Conservation (phyloP, 2,329 filamentous ascomycete genomes). For the Nothophoma quercina region DNA sequence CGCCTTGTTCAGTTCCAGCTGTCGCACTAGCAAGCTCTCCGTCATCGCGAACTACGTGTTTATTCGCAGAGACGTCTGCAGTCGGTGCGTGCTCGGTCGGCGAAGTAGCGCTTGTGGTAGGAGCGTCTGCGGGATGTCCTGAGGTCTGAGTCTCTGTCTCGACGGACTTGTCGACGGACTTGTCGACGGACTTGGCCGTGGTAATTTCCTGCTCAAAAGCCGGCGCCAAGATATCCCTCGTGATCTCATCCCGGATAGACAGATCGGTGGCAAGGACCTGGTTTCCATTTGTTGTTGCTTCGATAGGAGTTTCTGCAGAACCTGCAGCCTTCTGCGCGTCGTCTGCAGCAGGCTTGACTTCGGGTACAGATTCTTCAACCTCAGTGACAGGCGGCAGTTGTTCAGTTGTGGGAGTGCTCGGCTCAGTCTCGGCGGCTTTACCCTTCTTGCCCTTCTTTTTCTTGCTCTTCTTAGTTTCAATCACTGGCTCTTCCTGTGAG, state of each 20-base stretch:
- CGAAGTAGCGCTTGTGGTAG: too few relatives aligned
- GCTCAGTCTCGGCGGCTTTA: conserved; percentile 19
- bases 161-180: not conserved
- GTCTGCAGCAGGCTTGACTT: not conserved
- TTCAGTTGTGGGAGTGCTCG: conserved; percentile 16
- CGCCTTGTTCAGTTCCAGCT: too few relatives aligned
- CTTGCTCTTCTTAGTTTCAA: conserved; percentile 29
- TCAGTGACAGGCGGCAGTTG: not conserved
- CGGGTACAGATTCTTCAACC: not conserved
- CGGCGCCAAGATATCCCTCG: conserved; percentile 1
- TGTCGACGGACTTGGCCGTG: not conserved
- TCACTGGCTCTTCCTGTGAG: not conserved
- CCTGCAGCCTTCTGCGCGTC: not conserved
- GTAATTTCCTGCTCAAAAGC: not conserved
- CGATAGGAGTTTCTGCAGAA: not conserved
- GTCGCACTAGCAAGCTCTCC: not conserved
- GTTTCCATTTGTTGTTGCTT: not conserved
- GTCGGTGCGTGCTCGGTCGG: not conserved
- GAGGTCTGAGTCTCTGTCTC: not conserved
- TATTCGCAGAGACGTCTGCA: not conserved
- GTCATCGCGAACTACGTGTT: too few relatives aligned
- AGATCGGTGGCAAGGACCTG: not conserved
- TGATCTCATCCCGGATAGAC: not conserved
- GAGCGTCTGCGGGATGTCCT: not conserved
- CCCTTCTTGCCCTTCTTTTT: conserved; percentile 35